Evolutionary conservation across 805 yeast species (phyloP), one percentile per base, ranked within the genome.

Genomic region (Yarrowia phangngaensis): DNA sequence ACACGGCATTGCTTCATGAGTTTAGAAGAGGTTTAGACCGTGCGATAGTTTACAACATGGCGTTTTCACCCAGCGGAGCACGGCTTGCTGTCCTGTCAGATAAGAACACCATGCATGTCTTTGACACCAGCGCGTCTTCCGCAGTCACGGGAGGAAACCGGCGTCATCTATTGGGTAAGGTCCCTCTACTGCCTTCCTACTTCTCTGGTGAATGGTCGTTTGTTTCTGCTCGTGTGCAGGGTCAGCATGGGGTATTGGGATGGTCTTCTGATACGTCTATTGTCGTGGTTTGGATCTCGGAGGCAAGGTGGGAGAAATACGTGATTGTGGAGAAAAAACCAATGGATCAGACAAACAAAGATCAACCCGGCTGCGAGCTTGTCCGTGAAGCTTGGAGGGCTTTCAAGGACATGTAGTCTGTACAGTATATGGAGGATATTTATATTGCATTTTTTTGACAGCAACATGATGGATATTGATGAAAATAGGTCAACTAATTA

Each of bases 1-100:
- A 76, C 24, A 82, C 94, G 20, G 73, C 82, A 1, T 67, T 86
- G 43, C 58, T 86, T n/a, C 82, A 75, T 59, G 96, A 87, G 62
- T 89, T 89, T 59, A 71, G 97, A 56, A 71, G 98, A 43, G 98
- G 98, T 0, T 62, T 89, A 15, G 97, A 92, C 63, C 74, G 80
- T 46, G 97, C 96, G 1, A 70, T 73, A 13, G 76, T 92, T 6
- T 84, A 83, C 30, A 82, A 92, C 6, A 80, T 92, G 82, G 79
- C 79, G 48, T 88, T 90, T 62, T 82, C 90, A 4, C 88, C 84
- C 7, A 74, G 79, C 55, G 89, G 87, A 36, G 64, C 78, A 8
- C 76, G 79, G 58, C 69, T 92, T 40, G 96, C 97, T 0, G 88
- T 87, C 5, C 68, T 92, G 17, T 82, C 95, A 12, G 95, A 87